phyloP scores from a whole-genome alignment of 169 alveolate species.

The Babesia divergens region DNA sequence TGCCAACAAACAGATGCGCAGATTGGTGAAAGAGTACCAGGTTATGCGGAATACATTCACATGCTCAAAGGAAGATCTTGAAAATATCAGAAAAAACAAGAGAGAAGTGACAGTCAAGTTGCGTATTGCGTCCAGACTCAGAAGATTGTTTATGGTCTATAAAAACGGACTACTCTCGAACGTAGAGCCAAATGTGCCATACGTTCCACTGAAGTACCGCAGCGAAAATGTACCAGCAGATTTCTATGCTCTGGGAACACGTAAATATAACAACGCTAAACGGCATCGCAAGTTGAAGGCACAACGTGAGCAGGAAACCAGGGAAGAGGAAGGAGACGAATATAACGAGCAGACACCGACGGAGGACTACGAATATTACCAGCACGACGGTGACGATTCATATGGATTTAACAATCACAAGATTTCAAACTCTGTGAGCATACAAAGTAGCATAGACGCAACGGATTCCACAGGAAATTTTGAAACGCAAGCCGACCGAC shows the following conservation, averaged over 20 bases:
- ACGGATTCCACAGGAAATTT: not conserved
- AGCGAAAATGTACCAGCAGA: slow-evolving; percentile 44
- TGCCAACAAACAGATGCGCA: slow-evolving; percentile 49
- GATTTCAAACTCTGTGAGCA: not conserved
- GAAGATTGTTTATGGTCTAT: slow-evolving; percentile 30
- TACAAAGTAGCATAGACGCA: not conserved
- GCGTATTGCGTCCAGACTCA: slow-evolving; percentile 17
- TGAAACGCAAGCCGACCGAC: not conserved
- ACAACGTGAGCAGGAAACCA: not conserved
- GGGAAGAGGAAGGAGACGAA: not conserved
- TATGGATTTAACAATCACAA: not conserved
- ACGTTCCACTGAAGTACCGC: slow-evolving; percentile 46
- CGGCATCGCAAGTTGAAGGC: not conserved
- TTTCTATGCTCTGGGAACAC: slow-evolving; percentile 21
- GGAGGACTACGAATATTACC: not conserved
- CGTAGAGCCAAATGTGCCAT: slow-evolving; percentile 40
- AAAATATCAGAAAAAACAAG: not conserved
- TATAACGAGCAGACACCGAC: not conserved
- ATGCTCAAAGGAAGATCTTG: slow-evolving; percentile 28
- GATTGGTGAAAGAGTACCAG: slow-evolving; percentile 12
- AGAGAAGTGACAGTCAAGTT: slow-evolving; percentile 30
- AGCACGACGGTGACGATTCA: not conserved
- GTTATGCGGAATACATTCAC: slow-evolving; percentile 37
- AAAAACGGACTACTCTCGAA: slow-evolving; percentile 33
- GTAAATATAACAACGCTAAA: not conserved